phyloP scores from a whole-genome alignment of 306 rosid genomes.

The Luffa aegyptiaca region DNA sequence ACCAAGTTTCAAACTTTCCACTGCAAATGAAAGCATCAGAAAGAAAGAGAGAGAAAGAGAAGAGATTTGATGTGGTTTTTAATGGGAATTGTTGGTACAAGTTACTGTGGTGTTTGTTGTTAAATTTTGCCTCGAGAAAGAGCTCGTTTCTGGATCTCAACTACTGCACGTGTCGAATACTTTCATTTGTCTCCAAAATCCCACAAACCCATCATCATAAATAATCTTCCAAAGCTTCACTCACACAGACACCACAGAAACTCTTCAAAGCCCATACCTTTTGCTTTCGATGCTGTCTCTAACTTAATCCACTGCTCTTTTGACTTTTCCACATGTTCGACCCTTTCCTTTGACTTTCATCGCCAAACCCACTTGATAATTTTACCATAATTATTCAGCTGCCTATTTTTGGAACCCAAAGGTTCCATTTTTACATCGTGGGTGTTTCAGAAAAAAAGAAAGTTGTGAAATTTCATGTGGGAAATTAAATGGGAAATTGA shows the following conservation, averaged over 20 bases:
- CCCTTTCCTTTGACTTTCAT: slow-evolving; percentile 1
- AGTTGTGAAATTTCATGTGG: neutral
- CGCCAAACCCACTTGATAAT: neutral
- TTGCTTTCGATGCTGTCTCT: neutral
- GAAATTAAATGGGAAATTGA: neutral
- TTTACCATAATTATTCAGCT: neutral
- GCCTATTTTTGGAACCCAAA: neutral
- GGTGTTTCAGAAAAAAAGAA: neutral
- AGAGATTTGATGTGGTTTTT: neutral
- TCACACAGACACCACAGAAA: neutral
- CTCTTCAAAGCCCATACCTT: neutral
- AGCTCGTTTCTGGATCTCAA: neutral
- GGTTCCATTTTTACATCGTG: neutral
- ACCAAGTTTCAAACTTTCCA: neutral
- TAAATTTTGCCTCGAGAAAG: slow-evolving; percentile 5
- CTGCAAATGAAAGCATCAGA: neutral
- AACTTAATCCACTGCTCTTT: neutral
- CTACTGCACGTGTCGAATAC: slow-evolving; percentile 1
- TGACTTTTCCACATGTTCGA: neutral
- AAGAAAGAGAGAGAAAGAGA: neutral
- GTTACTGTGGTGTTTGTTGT: neutral
- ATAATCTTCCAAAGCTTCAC: neutral
- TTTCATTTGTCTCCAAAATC: neutral
- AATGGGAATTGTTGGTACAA: neutral
- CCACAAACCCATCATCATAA: neutral